Conservation (phyloP, 129 eudicot species). For the Artemisia annua region DNA sequence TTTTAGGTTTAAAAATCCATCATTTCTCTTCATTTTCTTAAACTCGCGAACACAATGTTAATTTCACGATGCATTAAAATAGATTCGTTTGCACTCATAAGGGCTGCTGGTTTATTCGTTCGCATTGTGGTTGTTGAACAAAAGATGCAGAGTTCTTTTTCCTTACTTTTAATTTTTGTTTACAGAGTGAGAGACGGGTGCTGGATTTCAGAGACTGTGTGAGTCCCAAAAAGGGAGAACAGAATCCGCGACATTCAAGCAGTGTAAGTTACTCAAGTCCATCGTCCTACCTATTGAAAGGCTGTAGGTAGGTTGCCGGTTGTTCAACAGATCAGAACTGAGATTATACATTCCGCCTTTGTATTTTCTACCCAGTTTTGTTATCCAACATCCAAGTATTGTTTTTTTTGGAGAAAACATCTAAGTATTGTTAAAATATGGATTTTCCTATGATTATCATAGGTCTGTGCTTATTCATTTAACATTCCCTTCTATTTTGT, state of each 20-base stretch:
- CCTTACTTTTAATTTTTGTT: background rate
- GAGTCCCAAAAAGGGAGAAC: constrained; percentile 52
- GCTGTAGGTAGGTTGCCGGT: constrained; percentile 16
- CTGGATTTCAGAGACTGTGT: constrained; percentile 88
- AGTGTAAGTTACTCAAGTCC: constrained; percentile 53
- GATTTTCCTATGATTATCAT: constrained; percentile 3
- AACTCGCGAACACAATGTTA: too few species aligned
- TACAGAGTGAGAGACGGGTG: constrained; percentile 69
- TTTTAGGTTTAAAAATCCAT: too few species aligned
- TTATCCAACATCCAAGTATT: background rate
- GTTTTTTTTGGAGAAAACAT: too few species aligned
- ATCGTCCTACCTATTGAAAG: constrained; percentile 64
- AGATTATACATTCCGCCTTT: constrained; percentile 19
- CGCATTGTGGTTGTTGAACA: too few species aligned
- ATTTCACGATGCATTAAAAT: too few species aligned
- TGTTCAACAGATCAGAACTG: background rate
- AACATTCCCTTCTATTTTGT: background rate
- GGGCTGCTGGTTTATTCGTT: too few species aligned
- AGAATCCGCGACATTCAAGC: constrained; percentile 30
- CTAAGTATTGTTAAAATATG: background rate
- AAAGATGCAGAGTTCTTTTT: too few species aligned
- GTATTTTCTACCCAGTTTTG: background rate
- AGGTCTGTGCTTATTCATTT: background rate
- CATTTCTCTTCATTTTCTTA: too few species aligned
- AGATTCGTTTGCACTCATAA: too few species aligned